Evolutionary conservation across 768 basidiomycete species (phyloP).

Genomic region (Mycena galopus): DNA sequence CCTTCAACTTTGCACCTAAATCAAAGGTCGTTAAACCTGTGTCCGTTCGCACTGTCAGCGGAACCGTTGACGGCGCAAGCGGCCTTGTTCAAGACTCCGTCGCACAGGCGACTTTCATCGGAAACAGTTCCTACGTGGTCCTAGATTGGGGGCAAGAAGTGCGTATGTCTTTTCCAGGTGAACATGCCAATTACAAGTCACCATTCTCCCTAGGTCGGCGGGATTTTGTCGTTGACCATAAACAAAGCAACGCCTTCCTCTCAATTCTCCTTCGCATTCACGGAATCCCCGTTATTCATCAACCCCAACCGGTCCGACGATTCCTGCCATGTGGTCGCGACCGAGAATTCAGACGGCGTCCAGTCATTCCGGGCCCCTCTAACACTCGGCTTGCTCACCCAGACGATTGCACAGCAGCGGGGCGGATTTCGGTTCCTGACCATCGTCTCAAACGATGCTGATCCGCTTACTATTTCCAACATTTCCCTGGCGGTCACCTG

Average conservation of each 20-base stretch:
- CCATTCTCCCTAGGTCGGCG: conserved; percentile 48
- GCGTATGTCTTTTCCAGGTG: not conserved
- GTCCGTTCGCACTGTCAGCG: conserved; percentile 42
- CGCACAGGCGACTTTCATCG: conserved; percentile 45
- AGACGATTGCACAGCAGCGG: conserved; percentile 53
- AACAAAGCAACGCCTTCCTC: conserved; percentile 44
- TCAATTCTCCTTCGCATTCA: conserved; percentile 61
- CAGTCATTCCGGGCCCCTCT: conserved; percentile 48
- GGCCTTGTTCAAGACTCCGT: conserved; percentile 42
- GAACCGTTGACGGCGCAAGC: conserved; percentile 41
- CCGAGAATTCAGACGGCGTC: conserved; percentile 51
- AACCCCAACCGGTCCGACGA: conserved; percentile 58
- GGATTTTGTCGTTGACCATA: conserved; percentile 47
- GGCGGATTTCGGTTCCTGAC: conserved; percentile 65
- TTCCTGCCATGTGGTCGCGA: conserved; percentile 44
- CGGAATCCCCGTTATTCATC: conserved; percentile 64
- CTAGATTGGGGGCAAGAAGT: conserved; percentile 58
- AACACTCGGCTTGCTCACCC: conserved; percentile 45
- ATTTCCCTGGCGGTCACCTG: conserved; percentile 60
- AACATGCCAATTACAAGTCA: not conserved
- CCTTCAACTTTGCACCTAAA: conserved; percentile 60
- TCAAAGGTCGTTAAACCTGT: conserved; percentile 48
- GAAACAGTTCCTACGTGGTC: conserved; percentile 51
- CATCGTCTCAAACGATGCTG: conserved; percentile 54
- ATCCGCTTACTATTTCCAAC: conserved; percentile 56